Conservation (phyloP, 2,329 filamentous ascomycete species). For the Clathrospora elynae region DNA sequence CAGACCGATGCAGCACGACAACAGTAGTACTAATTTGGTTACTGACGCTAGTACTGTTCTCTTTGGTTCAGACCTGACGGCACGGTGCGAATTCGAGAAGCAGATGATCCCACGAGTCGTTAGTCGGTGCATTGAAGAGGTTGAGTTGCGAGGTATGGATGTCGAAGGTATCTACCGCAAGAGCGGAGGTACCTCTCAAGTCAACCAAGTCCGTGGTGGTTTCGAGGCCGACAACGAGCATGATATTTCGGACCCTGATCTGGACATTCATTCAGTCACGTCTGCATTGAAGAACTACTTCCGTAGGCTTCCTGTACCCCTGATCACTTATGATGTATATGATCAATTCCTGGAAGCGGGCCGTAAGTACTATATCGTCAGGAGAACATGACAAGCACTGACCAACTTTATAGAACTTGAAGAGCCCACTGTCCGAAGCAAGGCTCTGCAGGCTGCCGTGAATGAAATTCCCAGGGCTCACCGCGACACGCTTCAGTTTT, state of each 20-base stretch:
- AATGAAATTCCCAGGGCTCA: slow-evolving; percentile 81
- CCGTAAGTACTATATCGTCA: slow-evolving; percentile 56
- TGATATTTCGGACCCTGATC: slow-evolving; percentile 89
- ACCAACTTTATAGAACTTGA: slow-evolving; percentile 59
- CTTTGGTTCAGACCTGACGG: slow-evolving; percentile 87
- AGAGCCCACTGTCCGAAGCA: slow-evolving; percentile 55
- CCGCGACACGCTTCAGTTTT: slow-evolving; percentile 86
- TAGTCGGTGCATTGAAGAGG: slow-evolving; percentile 92
- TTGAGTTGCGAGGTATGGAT: slow-evolving; percentile 95
- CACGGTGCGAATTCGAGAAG: slow-evolving; percentile 85
- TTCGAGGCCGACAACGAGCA: slow-evolving; percentile 86
- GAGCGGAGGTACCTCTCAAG: slow-evolving; percentile 88
- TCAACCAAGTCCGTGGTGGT: slow-evolving; percentile 86
- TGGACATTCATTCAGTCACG: slow-evolving; percentile 96
- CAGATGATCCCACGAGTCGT: slow-evolving; percentile 89
- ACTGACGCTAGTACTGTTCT: slow-evolving; percentile 57
- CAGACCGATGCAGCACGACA: slow-evolving; percentile 47
- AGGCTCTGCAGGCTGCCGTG: slow-evolving; percentile 74
- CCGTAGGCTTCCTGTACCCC: slow-evolving; percentile 83
- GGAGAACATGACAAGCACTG: slow-evolving; percentile 4
- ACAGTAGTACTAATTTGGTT: slow-evolving; percentile 51
- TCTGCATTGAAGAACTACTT: slow-evolving; percentile 98
- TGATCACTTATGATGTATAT: slow-evolving; percentile 92
- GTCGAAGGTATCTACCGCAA: slow-evolving; percentile 98
- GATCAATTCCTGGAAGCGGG: slow-evolving; percentile 83